Base-by-base conservation (phyloP, 441 rosid species). In the Manihot esculenta region DNA sequence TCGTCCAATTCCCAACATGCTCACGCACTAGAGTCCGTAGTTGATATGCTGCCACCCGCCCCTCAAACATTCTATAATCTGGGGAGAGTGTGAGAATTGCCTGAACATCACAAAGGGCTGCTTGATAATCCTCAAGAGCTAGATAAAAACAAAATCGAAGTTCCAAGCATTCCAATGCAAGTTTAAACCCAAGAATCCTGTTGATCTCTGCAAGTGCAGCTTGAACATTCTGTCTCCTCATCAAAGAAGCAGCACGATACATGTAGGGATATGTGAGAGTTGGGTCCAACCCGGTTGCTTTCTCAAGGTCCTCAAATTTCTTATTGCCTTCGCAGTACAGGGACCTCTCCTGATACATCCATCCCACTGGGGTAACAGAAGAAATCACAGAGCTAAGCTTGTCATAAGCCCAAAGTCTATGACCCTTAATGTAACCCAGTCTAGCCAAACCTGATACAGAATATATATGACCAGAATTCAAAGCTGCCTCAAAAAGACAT, bases 281-380 rank as follows among this genome's bases (percentile, higher is more conserved):
- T 51, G 99, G 98, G 49, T 92, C 98, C 67, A 89, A 73, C 30
- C 84, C 90, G 12, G 99, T 91, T 75, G 99, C 95, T 78, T 85
- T 91, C 68, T 68, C 87, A 26, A 95, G 97, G 83, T 92, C 97
- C 76, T 91, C 96, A 82, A 78, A 86, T 67, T 81, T 95, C 81
- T 85, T 84, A 54, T 86, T 85, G 44, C 87, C 92, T 56, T 95
- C 98, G 74, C 87, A 88, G 64, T 84, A 95, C 48, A 93, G 68
- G 57, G 99, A 95, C 81, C 99, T 89, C 81, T 95, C 99, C 66
- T 86, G 97, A 76, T 95, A 86, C 97, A 95, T 93, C 98, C 99
- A 93, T 48, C 99, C 99, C 0, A 86, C 86, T 0, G 91, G 90
- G 27, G 83, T 75, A 69, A 53, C 69, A n/a, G 97, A 88, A 64